Base-by-base conservation (phyloP, 2,329 filamentous ascomycete genomes). In the Trichoderma aggressivum region DNA sequence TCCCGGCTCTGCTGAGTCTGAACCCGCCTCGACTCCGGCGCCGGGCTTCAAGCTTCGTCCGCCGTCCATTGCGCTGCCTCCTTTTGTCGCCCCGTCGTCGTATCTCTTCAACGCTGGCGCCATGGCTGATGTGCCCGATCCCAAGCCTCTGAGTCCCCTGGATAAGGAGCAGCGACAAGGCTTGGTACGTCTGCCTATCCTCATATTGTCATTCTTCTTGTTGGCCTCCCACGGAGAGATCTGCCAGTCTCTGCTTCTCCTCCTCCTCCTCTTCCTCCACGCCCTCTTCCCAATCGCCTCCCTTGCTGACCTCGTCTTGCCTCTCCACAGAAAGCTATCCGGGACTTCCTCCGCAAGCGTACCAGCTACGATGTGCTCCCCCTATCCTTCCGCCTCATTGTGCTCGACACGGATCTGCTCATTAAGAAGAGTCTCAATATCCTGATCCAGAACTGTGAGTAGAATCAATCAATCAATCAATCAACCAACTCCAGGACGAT, bases 361-460 rank as follows among this genome's bases (percentile, higher is more conserved):
- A 98, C 94, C 43, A 98, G 94, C 81, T 99, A 99, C 85, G 96
- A 99, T 84, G 96, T 99, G 75, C 87, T 99, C 61, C 96, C 96
- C 21, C 89, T 99, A 73, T 98, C 94, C 75, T 99, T 97, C 83
- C 92, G 96, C 74, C 90, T 99, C 70, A 97, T 99, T 78, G 90
- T 98, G 74, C 93, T 99, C 80, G 97, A 99, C 82, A 98, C 94
- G 73, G 91, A 94, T 73, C 87, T 99, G 71, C 90, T 98, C 70
- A 97, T 99, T 77, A 97, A 97, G 85, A 98, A 98, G 87, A 98
- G 94, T 81, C 85, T 99, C 78, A 94, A 93, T 78, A 98, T 98
- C 76, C 87, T 99, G 74, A 94, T 94, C 60, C 95, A 98, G 81
- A 98, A 98, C 86, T 94, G 95, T 97, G 82, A 75, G 82, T 76